phyloP scores from a whole-genome alignment of 208 protist genomes.

The Wallacemonas sp. region DNA sequence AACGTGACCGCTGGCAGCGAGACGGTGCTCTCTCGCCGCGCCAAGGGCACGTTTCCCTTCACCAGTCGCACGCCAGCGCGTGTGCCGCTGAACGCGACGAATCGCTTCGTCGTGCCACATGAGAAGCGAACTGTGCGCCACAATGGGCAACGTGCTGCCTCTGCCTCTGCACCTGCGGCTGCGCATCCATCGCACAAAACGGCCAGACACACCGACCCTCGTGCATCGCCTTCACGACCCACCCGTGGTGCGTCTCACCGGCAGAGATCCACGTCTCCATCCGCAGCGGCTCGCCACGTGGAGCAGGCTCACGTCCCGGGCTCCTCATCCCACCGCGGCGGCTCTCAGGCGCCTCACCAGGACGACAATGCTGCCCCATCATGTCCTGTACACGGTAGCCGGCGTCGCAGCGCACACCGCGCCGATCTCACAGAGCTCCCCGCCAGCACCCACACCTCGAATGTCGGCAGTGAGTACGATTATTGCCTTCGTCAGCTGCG shows the following conservation, averaged over 20 bases:
- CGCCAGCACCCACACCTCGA: neutral
- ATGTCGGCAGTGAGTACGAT: neutral
- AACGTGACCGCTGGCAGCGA: neutral
- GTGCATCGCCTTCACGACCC: no score
- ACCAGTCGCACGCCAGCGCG: slow-evolving; percentile 5
- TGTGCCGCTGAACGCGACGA: slow-evolving; percentile 10
- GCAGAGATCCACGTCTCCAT: no score
- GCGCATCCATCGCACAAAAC: neutral
- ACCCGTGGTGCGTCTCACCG: no score
- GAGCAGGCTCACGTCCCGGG: no score
- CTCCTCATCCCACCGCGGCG: no score
- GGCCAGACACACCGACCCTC: no score
- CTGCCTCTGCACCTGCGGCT: neutral
- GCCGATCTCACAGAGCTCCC: neutral
- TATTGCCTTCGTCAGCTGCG: slow-evolving; percentile 21
- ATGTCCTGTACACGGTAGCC: no score
- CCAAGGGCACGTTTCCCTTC: neutral
- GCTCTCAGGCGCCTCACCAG: no score
- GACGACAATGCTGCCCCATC: no score
- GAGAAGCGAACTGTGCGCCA: neutral
- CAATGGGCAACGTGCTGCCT: neutral
- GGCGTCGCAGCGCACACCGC: no score
- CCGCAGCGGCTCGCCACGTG: no score
- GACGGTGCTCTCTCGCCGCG: neutral
- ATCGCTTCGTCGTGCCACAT: neutral